Conservation (phyloP, 2,329 filamentous ascomycete species). For the Annulohypoxylon truncatum region DNA sequence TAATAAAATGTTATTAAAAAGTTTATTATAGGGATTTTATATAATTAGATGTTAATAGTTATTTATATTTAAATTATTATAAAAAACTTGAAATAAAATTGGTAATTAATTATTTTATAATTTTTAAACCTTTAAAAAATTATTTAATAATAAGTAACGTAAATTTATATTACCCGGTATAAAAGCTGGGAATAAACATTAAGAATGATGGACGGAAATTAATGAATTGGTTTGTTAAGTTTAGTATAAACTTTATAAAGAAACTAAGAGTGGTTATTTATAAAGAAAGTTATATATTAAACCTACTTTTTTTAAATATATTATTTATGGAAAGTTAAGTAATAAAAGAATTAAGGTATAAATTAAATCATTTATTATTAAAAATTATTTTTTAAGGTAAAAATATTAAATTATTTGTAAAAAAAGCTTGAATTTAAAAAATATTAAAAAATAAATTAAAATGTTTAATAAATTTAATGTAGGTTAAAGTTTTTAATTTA, state of each 20-base stretch:
- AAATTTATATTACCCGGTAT: background rate
- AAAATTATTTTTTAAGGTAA: constrained; percentile 2
- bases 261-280: background rate
- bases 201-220: background rate
- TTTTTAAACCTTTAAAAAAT: constrained; percentile 4
- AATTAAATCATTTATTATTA: constrained; percentile 3
- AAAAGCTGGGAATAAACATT: background rate
- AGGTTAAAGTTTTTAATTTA: constrained; percentile 5
- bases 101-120: constrained; percentile 4
- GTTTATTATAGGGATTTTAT: constrained; percentile 7
- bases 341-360: background rate
- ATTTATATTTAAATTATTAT: constrained; percentile 13
- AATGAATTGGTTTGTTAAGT: background rate
- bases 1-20: background rate
- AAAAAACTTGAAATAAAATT: background rate
- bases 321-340: constrained; percentile 1
- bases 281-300: constrained; percentile 1
- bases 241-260: constrained; percentile 8
- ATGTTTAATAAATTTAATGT: constrained; percentile 6
- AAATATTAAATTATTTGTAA: constrained; percentile 1
- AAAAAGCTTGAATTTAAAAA: constrained; percentile 2
- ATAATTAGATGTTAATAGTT: constrained; percentile 5
- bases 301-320: constrained; percentile 2
- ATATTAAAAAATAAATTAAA: constrained; percentile 10
- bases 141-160: constrained; percentile 2